Conservation (phyloP, 2,329 filamentous ascomycete species). For the Penicillium sp. region DNA sequence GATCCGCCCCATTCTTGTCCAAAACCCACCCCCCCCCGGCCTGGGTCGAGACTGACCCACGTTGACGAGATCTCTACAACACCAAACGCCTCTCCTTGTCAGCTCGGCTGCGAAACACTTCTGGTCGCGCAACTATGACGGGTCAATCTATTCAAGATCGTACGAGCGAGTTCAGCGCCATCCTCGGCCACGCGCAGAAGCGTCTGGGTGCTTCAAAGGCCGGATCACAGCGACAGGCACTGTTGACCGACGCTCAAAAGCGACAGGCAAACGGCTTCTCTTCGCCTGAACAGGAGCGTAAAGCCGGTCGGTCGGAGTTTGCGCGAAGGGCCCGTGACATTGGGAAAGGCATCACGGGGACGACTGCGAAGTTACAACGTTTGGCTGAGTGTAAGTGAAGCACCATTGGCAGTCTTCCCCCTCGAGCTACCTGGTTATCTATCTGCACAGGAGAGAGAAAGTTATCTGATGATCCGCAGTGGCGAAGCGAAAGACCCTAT, state of each 20-base stretch:
- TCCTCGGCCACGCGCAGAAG: slow-evolving; percentile 78
- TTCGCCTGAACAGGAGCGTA: slow-evolving; percentile 44
- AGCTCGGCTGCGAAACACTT: neutral
- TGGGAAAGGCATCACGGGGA: slow-evolving; percentile 80
- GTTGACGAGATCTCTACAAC: neutral
- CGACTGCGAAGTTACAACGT: slow-evolving; percentile 92
- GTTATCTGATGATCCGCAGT: slow-evolving; percentile 45
- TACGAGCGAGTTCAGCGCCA: slow-evolving; percentile 89
- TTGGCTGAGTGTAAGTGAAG: slow-evolving; percentile 66
- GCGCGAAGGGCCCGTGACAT: slow-evolving; percentile 87
- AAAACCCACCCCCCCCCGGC: slow-evolving; percentile 4
- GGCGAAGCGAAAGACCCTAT: slow-evolving; percentile 92
- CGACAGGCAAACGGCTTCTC: slow-evolving; percentile 54
- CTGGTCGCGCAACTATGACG: slow-evolving; percentile 40
- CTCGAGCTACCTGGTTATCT: neutral
- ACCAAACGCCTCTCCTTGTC: neutral
- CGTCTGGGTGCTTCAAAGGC: slow-evolving; percentile 70
- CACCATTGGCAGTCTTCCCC: neutral
- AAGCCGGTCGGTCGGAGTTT: slow-evolving; percentile 72
- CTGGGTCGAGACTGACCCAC: slow-evolving; percentile 6
- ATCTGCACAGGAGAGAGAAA: neutral
- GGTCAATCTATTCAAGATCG: slow-evolving; percentile 84
- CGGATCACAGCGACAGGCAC: slow-evolving; percentile 70
- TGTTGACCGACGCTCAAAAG: slow-evolving; percentile 66
- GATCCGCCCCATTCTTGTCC: slow-evolving; percentile 7